Conservation (phyloP, 2,329 filamentous ascomycete species). For the Seiridium cupressi region DNA sequence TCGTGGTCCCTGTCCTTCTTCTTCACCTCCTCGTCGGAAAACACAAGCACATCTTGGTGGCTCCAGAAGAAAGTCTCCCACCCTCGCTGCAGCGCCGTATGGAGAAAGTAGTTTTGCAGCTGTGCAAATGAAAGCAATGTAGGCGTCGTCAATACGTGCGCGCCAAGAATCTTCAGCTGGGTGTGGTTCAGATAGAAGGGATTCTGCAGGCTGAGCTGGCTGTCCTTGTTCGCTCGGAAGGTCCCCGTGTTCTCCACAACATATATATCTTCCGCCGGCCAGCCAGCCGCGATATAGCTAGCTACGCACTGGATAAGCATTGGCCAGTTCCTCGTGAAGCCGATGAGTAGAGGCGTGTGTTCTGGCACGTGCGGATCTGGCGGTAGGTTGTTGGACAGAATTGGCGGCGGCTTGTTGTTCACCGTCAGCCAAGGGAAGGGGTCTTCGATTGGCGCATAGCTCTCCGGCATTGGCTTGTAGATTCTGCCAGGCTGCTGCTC, state of each 20-base stretch:
- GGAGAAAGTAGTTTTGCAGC: conserved; percentile 47
- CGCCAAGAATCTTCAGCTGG: conserved; percentile 43
- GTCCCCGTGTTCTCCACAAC: conserved; percentile 55
- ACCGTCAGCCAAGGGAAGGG: conserved; percentile 35
- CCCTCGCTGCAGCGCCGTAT: conserved; percentile 35
- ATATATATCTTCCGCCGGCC: conserved; percentile 51
- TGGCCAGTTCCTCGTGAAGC: conserved; percentile 52
- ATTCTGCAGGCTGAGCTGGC: conserved; percentile 44
- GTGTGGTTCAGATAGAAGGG: conserved; percentile 54
- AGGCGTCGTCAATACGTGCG: conserved; percentile 47
- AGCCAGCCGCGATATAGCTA: conserved; percentile 53
- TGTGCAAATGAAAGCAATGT: conserved; percentile 47
- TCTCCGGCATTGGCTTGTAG: conserved; percentile 28
- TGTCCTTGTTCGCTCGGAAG: conserved; percentile 45
- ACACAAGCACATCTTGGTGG: conserved; percentile 45
- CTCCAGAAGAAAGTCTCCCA: conserved; percentile 48
- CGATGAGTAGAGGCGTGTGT: conserved; percentile 42
- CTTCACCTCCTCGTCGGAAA: conserved; percentile 37
- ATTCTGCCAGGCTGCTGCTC: conserved; percentile 20
- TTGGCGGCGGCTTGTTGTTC: conserved; percentile 23
- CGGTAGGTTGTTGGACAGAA: conserved; percentile 30
- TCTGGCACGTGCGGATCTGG: conserved; percentile 31
- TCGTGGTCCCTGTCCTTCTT: conserved; percentile 33
- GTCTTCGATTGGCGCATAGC: conserved; percentile 29
- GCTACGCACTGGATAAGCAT: conserved; percentile 51